Evolutionary conservation across 331 rosid species (phyloP).

Genomic region (Arachis monticola): DNA sequence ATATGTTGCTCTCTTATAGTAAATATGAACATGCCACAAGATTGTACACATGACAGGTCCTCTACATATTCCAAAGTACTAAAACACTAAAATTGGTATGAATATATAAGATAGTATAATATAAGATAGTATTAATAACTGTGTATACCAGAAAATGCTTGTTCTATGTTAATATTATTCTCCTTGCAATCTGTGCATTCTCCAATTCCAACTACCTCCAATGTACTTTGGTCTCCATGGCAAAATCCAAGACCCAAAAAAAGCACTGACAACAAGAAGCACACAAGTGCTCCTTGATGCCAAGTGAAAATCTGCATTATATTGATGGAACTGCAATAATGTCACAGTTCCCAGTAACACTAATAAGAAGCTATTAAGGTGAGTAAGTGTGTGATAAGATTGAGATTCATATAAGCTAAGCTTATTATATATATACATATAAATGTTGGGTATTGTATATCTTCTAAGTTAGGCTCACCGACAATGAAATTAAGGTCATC

Average conservation of each 20-base stretch:
- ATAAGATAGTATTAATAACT: not conserved
- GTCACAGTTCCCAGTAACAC: slow-evolving; percentile 12
- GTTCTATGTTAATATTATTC: slow-evolving; percentile 58
- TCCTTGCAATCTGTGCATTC: slow-evolving; percentile 79
- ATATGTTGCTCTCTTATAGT: not conserved
- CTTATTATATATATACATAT: slow-evolving; percentile 47
- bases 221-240: slow-evolving; percentile 56
- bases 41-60: not conserved
- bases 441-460: slow-evolving; percentile 15
- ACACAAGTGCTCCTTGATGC: slow-evolving; percentile 55
- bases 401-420: slow-evolving; percentile 24
- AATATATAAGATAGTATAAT: not conserved
- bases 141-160: slow-evolving; percentile 77
- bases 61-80: not conserved
- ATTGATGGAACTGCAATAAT: slow-evolving; percentile 1
- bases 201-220: slow-evolving; percentile 79
- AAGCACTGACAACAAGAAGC: slow-evolving; percentile 56
- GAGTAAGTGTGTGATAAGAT: slow-evolving; percentile 21
- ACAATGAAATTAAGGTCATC: slow-evolving; percentile 64
- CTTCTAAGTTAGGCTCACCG: slow-evolving; percentile 44
- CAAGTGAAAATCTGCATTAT: slow-evolving; percentile 51
- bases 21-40: not conserved
- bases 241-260: slow-evolving; percentile 51
- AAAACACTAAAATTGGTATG: not conserved
- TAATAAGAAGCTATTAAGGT: slow-evolving; percentile 30